Conservation (phyloP, 345 rosid species). For the Moringa oleifera region DNA sequence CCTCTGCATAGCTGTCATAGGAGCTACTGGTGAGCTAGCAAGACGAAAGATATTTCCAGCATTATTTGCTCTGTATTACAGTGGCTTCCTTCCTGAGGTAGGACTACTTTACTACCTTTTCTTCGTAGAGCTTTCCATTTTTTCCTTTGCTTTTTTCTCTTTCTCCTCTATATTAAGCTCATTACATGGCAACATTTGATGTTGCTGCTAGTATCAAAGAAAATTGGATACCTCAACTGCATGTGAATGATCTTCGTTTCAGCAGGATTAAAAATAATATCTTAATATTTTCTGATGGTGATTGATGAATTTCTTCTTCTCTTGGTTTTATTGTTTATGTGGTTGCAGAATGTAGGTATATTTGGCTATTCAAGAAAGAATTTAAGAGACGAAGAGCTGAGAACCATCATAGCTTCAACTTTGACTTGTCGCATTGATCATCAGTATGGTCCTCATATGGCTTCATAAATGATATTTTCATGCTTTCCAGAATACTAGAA, state of each 20-base stretch:
- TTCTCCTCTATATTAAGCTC: no score
- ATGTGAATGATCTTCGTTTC: neutral
- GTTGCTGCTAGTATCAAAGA: no score
- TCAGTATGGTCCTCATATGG: conserved; percentile 35
- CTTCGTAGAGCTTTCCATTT: neutral
- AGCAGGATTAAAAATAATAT: neutral
- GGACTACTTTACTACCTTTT: conserved; percentile 6
- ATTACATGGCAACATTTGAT: no score
- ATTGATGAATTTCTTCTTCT: neutral
- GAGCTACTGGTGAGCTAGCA: conserved; percentile 80
- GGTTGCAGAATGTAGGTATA: conserved; percentile 54
- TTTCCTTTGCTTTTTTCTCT: no score
- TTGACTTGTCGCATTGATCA: conserved; percentile 76
- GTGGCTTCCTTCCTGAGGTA: conserved; percentile 82
- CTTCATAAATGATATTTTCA: neutral
- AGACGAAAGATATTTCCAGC: conserved; percentile 64
- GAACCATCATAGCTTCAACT: conserved; percentile 61
- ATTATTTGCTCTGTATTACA: conserved; percentile 66
- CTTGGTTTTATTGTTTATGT: conserved; percentile 7
- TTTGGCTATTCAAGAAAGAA: conserved; percentile 76
- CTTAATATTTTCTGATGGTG: neutral
- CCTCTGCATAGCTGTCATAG: conserved; percentile 67
- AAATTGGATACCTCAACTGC: neutral
- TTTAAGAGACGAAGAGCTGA: conserved; percentile 58
- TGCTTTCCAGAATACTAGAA: no score